Evolutionary conservation across 2,329 filamentous ascomycete species (phyloP).

Genomic region (Botrytis sinoallii): DNA sequence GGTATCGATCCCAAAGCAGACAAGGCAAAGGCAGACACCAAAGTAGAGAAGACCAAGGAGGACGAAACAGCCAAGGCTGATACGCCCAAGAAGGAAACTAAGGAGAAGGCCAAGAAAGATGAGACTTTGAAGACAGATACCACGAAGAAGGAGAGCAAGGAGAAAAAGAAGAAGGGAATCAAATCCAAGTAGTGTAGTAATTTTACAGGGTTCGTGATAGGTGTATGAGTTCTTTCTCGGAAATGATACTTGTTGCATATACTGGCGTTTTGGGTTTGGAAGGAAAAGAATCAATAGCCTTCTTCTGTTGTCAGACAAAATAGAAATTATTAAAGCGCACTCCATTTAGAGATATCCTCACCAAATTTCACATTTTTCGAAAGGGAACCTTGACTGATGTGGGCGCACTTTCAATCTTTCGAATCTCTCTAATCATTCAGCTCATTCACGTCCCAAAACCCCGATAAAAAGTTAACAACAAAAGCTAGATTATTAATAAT

Average conservation of each 20-base stretch:
- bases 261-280: conserved; percentile 8
- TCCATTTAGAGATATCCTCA: neutral
- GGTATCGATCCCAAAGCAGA: conserved; percentile 68
- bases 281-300: conserved; percentile 3
- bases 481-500: neutral
- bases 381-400: neutral
- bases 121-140: neutral
- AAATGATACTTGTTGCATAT: conserved; percentile 6
- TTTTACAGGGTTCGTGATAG: neutral
- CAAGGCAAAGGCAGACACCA: conserved; percentile 33
- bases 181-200: conserved; percentile 15
- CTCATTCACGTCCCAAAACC: neutral
- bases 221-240: neutral
- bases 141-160: conserved; percentile 9
- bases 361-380: neutral
- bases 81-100: neutral
- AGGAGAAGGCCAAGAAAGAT: conserved; percentile 1
- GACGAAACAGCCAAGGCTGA: neutral
- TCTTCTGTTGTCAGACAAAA: conserved; percentile 6
- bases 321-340: neutral
- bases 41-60: conserved; percentile 20
- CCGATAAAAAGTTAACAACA: neutral
- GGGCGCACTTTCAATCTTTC: neutral
- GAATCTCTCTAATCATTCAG: neutral
- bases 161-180: conserved; percentile 16